Evolutionary conservation across 495 filamentous ascomycete species (phyloP), one percentile per base, ranked within the genome.

Genomic region (Aspergillus olivimuriae): DNA sequence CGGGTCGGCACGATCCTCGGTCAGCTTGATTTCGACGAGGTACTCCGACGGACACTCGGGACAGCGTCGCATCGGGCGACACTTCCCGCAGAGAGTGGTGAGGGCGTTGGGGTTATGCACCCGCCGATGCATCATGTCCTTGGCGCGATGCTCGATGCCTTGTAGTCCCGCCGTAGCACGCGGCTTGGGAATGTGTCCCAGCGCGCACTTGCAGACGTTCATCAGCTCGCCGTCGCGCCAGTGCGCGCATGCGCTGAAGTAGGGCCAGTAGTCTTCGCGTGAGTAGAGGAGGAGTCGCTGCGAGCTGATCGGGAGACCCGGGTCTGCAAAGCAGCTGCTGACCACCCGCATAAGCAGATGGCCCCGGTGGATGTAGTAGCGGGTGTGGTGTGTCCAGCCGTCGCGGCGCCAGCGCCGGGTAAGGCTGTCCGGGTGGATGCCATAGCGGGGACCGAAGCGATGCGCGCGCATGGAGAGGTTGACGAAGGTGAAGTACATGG

Each of bases 1-100:
- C 12, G 43, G 37, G 24, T 51, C 41, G 17, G 51, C 46, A 26
- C 50, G 61, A 46, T 82, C 74, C 53, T 80, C 76, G 2, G 68
- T 57, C 32, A 80, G 55, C 24, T 74, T 76, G 8, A 80, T 47
- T 51, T 82, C 77, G 42, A 79, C 60, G 19, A 80, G 59, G 47
- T 82, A 82, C 52, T 82, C 78, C 1, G 73, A 69, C 7, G 78
- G 75, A 63, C 78, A 82, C 40, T 76, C 70, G 3, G 76, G 75
- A 48, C 77, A 82, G 24, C 77, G 58, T 11, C 76, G 63, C 63
- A 76, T 75, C 16, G 77, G 77, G 19, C 70, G 58, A 53, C 78
- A 82, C 18, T 69, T 63, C 7, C 64, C 62, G 55, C 78, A 82
- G 4, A 74, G 64, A 12, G 55, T 55, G 11, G 70, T 63, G 21